These are phyloP conservation scores for Debaryomyces hansenii DNA, from an alignment of 805 yeast genomes.

Conservation along the genomic window DNA sequence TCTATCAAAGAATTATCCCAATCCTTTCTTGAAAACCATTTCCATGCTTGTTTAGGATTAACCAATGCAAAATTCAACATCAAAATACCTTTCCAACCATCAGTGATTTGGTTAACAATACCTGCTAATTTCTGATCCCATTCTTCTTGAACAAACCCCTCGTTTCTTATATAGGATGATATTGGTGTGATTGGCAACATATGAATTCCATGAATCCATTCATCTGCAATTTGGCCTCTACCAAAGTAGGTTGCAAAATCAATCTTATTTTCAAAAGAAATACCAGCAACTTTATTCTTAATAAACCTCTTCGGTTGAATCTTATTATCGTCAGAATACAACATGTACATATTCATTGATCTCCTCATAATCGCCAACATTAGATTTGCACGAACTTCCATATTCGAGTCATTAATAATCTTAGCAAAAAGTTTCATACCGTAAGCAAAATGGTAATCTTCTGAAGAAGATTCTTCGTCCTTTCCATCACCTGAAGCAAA, in stretches of 20 bases:
- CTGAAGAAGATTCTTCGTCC: slow-evolving; percentile 73
- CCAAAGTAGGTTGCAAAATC: slow-evolving; percentile 79
- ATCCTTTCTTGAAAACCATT: slow-evolving; percentile 44
- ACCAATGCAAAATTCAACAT: slow-evolving; percentile 72
- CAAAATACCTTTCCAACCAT: slow-evolving; percentile 74
- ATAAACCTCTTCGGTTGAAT: slow-evolving; percentile 58
- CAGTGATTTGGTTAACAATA: slow-evolving; percentile 50
- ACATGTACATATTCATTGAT: slow-evolving; percentile 57
- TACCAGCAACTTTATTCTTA: slow-evolving; percentile 70
- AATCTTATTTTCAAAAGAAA: slow-evolving; percentile 68
- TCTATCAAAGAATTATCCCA: slow-evolving; percentile 66
- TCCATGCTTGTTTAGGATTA: slow-evolving; percentile 55
- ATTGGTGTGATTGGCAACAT: slow-evolving; percentile 73
- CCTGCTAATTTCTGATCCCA: slow-evolving; percentile 53
- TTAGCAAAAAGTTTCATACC: slow-evolving; percentile 68
- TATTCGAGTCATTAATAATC: slow-evolving; percentile 49
- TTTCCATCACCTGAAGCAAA: slow-evolving; percentile 73
- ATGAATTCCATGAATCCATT: slow-evolving; percentile 78
- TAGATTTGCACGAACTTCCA: slow-evolving; percentile 56
- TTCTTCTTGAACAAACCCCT: slow-evolving; percentile 59
- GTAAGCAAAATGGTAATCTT: slow-evolving; percentile 70
- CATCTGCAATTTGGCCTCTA: slow-evolving; percentile 51
- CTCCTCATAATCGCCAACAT: slow-evolving; percentile 60
- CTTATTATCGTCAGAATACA: slow-evolving; percentile 51
- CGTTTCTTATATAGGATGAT: slow-evolving; percentile 58